phyloP scores from a whole-genome alignment of 352 stramenopile genomes.

The Phytophthora sp. region DNA sequence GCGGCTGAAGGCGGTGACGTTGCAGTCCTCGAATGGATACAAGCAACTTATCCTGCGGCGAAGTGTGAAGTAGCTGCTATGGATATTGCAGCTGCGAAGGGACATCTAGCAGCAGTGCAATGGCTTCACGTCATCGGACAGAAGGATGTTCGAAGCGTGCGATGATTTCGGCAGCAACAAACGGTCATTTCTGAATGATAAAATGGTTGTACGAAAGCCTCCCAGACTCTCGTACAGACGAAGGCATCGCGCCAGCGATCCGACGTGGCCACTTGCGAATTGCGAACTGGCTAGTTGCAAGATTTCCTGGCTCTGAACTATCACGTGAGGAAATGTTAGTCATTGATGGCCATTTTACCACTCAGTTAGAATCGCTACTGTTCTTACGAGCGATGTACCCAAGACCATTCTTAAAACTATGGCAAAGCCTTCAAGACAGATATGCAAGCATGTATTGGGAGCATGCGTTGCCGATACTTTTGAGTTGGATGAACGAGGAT shows the following conservation, averaged over 20 bases:
- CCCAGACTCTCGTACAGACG: background rate
- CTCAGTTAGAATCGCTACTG: too few relatives aligned
- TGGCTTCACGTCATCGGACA: background rate
- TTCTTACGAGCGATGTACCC: too few relatives aligned
- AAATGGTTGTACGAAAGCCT: conserved; percentile 18
- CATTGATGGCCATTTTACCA: too few relatives aligned
- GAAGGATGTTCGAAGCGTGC: background rate
- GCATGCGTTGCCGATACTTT: too few relatives aligned
- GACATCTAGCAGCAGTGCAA: background rate
- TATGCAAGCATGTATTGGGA: too few relatives aligned
- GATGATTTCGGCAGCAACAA: background rate
- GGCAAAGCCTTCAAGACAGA: too few relatives aligned
- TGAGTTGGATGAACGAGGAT: too few relatives aligned
- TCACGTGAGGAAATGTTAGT: too few relatives aligned
- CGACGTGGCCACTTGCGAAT: conserved; percentile 1
- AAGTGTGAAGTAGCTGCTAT: background rate
- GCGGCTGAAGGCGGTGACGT: background rate
- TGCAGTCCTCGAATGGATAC: background rate
- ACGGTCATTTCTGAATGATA: background rate
- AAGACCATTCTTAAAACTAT: too few relatives aligned
- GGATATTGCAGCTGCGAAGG: background rate
- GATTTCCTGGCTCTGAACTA: background rate
- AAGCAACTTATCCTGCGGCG: background rate
- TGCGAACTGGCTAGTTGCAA: background rate
- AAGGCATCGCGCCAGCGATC: background rate